These are phyloP conservation scores for Gossypium australe DNA, from an alignment of 345 rosid genomes.

Conservation along the genomic window DNA sequence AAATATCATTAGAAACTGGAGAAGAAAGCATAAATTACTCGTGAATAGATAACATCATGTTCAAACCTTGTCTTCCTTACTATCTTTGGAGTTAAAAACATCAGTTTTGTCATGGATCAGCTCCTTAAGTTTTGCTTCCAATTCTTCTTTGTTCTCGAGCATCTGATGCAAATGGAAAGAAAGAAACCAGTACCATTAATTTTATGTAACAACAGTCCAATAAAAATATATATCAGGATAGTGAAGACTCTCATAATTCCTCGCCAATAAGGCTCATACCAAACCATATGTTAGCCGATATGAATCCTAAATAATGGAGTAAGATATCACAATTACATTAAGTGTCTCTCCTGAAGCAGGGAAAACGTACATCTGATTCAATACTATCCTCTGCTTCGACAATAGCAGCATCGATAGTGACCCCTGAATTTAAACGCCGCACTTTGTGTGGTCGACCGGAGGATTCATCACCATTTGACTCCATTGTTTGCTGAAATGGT, in stretches of 20 bases:
- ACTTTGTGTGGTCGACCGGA: slow-evolving; percentile 39
- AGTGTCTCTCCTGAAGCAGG: slow-evolving; percentile 40
- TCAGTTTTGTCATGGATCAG: slow-evolving; percentile 62
- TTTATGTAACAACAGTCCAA: neutral
- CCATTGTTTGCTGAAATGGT: slow-evolving; percentile 49
- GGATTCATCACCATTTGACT: slow-evolving; percentile 29
- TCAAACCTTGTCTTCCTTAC: slow-evolving; percentile 74
- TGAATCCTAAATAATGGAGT: slow-evolving; percentile 37
- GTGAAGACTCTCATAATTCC: slow-evolving; percentile 33
- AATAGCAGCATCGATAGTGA: slow-evolving; percentile 64
- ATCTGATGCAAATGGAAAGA: slow-evolving; percentile 20
- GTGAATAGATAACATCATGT: neutral
- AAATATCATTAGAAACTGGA: neutral
- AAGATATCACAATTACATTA: slow-evolving; percentile 44
- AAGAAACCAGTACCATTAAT: neutral
- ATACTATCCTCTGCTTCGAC: slow-evolving; percentile 68
- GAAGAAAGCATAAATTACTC: neutral
- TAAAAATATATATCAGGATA: neutral
- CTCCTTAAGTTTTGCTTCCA: slow-evolving; percentile 55
- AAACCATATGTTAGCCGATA: slow-evolving; percentile 18
- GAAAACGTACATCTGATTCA: slow-evolving; percentile 77
- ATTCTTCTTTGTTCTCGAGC: slow-evolving; percentile 48
- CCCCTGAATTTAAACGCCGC: slow-evolving; percentile 45
- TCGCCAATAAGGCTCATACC: slow-evolving; percentile 47
- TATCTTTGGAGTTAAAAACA: slow-evolving; percentile 52